These are phyloP conservation scores for Tulasnella sp. DNA, from an alignment of 768 basidiomycete species.

Conservation along the genomic window DNA sequence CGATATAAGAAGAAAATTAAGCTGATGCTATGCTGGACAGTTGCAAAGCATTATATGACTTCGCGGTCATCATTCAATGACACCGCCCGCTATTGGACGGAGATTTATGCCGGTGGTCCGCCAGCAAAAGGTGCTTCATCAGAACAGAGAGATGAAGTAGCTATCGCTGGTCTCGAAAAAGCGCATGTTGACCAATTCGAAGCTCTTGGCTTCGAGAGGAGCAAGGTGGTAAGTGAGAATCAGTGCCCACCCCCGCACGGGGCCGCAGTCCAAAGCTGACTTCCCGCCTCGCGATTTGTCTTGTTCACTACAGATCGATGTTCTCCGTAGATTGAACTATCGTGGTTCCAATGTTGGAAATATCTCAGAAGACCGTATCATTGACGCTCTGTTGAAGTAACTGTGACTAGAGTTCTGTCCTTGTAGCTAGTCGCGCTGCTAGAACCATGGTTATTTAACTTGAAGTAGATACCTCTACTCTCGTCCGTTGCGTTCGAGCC, in stretches of 20 bases:
- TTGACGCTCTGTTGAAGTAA: slow-evolving; percentile 69
- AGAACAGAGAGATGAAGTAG: slow-evolving; percentile 46
- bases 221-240: slow-evolving; percentile 70
- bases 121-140: neutral
- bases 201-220: slow-evolving; percentile 72
- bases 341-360: slow-evolving; percentile 75
- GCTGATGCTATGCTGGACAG: slow-evolving; percentile 38
- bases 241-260: neutral
- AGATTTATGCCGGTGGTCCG: slow-evolving; percentile 81
- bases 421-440: neutral
- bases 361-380: slow-evolving; percentile 76
- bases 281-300: neutral
- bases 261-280: neutral
- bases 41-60: slow-evolving; percentile 94
- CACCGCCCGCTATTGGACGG: slow-evolving; percentile 92
- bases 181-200: slow-evolving; percentile 84
- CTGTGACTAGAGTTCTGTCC: neutral
- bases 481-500: neutral
- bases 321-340: slow-evolving; percentile 83
- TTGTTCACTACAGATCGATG: slow-evolving; percentile 69
- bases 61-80: slow-evolving; percentile 83
- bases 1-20: neutral
- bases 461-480: neutral
- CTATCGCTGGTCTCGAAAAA: slow-evolving; percentile 74
- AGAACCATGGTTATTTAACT: slow-evolving; percentile 1